phyloP scores from a whole-genome alignment of 768 basidiomycete genomes.

The Pisolithus microcarpus region DNA sequence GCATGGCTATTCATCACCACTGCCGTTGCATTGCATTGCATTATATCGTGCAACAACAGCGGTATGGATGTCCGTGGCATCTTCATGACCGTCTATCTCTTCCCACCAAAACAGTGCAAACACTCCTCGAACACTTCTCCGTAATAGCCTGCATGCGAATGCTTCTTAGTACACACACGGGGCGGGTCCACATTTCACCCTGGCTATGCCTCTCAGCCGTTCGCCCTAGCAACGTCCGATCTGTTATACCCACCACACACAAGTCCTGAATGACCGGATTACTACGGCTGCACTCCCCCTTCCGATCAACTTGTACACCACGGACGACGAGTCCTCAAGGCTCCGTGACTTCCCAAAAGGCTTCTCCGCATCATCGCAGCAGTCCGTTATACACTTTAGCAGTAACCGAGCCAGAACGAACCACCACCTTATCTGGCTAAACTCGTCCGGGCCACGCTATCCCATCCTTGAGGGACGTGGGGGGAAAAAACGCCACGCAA shows the following conservation, averaged over 20 bases:
- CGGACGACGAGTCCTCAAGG: neutral
- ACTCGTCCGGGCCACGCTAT: neutral
- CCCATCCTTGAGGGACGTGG: constrained; percentile 2
- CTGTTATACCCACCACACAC: neutral
- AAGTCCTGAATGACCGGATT: neutral
- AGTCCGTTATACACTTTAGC: neutral
- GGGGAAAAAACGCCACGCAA: neutral
- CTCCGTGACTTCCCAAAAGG: neutral
- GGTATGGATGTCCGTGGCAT: neutral
- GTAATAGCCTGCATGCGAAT: no score
- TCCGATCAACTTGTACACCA: neutral
- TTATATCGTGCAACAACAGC: no score
- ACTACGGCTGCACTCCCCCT: neutral
- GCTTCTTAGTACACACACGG: neutral
- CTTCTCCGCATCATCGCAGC: neutral
- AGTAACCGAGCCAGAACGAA: neutral
- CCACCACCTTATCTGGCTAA: neutral
- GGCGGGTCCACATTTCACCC: neutral
- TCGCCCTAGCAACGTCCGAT: neutral
- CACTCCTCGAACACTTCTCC: neutral
- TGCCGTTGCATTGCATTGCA: neutral
- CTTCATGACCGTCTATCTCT: neutral
- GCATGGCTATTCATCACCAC: neutral
- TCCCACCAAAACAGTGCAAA: neutral
- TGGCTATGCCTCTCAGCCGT: neutral